These are phyloP conservation scores for Plasmodium vinckei DNA, from an alignment of 169 alveolate species.

Conservation along the genomic window DNA sequence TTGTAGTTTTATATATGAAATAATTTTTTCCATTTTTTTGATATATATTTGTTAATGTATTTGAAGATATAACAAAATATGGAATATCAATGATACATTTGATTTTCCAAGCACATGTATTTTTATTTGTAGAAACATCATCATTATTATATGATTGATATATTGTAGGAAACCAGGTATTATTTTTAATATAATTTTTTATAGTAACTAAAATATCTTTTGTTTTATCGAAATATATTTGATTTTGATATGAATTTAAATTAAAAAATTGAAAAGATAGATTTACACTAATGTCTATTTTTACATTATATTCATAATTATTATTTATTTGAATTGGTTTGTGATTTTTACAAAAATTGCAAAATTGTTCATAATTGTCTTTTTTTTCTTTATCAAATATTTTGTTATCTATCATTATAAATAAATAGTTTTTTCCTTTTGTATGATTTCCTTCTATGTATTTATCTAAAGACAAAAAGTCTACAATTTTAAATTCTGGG, in stretches of 20 bases:
- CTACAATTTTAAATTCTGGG: conserved; percentile 8
- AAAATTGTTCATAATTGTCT: conserved; percentile 19
- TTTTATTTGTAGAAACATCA: background rate
- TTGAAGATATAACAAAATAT: conserved; percentile 72
- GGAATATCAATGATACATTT: conserved; percentile 47
- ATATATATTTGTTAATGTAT: conserved; percentile 36
- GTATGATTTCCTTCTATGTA: conserved; percentile 40
- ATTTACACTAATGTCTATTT: conserved; percentile 16
- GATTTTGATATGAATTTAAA: conserved; percentile 45
- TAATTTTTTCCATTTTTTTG: conserved; percentile 24
- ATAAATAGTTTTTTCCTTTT: conserved; percentile 49
- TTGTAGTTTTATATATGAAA: conserved; percentile 60
- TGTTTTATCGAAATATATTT: conserved; percentile 42
- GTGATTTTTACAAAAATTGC: conserved; percentile 33
- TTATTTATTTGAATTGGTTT: conserved; percentile 16
- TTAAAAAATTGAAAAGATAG: conserved; percentile 39
- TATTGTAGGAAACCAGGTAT: conserved; percentile 72
- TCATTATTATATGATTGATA: conserved; percentile 13
- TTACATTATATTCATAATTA: conserved; percentile 40
- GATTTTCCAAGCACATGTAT: conserved; percentile 41
- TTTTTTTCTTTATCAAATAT: conserved; percentile 57
- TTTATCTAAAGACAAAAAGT: conserved; percentile 63
- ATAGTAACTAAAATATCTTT: conserved; percentile 28
- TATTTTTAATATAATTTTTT: conserved; percentile 35
- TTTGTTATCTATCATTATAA: conserved; percentile 33